A percentile compares a stretch with the other conserved stretches of the same genome.
phyloP scores from a whole-genome alignment of 139 green algal species.

The Desmodesmus armatus region DNA sequence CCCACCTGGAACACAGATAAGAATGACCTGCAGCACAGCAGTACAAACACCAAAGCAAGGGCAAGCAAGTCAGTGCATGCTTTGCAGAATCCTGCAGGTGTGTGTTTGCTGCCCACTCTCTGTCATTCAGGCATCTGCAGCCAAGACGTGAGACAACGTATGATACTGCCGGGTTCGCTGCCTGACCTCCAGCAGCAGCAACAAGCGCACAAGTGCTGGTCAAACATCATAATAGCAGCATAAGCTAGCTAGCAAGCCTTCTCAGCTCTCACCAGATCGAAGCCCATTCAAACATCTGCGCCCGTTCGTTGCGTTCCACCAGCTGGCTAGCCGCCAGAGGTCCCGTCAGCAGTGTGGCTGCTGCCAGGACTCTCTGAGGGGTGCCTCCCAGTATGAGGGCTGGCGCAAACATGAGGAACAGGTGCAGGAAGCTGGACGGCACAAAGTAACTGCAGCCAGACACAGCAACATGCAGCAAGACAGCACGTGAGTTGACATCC shows the following conservation, averaged over 20 bases:
- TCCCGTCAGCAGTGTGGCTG: background rate
- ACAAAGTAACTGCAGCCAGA: conserved; percentile 30
- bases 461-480: too few relatives aligned
- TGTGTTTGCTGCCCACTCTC: too few relatives aligned
- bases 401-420: conserved; percentile 35
- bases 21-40: too few relatives aligned
- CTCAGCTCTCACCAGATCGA: background rate
- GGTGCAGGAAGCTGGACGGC: background rate
- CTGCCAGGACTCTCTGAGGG: background rate
- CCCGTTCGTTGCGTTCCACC: background rate
- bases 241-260: background rate
- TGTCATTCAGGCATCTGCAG: too few relatives aligned
- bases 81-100: too few relatives aligned
- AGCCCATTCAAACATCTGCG: conserved; percentile 1
- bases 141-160: too few relatives aligned
- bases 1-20: too few relatives aligned
- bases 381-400: conserved; percentile 5
- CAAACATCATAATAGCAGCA: background rate
- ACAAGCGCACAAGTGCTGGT: background rate
- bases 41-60: too few relatives aligned
- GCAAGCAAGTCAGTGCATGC: too few relatives aligned
- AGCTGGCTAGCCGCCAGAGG: conserved; percentile 8
- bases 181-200: background rate
- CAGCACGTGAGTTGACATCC: too few relatives aligned
- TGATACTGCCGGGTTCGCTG: too few relatives aligned